phyloP scores from a whole-genome alignment of 306 rosid species.

The Trifolium pratense region DNA sequence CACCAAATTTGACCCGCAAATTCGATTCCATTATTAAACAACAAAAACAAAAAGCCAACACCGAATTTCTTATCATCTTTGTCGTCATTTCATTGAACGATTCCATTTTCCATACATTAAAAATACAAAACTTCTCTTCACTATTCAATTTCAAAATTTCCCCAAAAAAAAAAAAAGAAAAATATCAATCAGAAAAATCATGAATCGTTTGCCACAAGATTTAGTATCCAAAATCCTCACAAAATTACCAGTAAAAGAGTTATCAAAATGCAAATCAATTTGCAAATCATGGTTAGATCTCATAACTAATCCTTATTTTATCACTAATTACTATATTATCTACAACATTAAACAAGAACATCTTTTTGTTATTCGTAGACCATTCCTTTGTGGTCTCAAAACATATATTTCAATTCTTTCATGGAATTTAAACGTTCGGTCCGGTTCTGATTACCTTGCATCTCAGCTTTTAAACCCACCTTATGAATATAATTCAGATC shows the following conservation, averaged over 20 bases:
- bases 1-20: neutral
- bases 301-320: slow-evolving; percentile 34
- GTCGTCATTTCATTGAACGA: neutral
- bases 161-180: no score
- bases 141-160: neutral
- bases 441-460: no score
- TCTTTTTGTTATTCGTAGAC: slow-evolving; percentile 39
- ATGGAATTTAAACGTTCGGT: neutral
- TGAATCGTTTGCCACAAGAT: slow-evolving; percentile 40
- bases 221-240: slow-evolving; percentile 38
- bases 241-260: slow-evolving; percentile 30
- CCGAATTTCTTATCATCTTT: neutral
- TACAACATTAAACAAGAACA: slow-evolving; percentile 1
- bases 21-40: neutral
- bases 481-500: slow-evolving; percentile 31
- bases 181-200: neutral
- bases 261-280: slow-evolving; percentile 22
- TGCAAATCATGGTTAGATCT: slow-evolving; percentile 44
- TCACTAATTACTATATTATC: slow-evolving; percentile 5
- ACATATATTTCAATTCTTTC: slow-evolving; percentile 33
- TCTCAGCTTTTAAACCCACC: slow-evolving; percentile 23
- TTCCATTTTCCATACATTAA: neutral
- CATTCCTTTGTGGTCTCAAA: slow-evolving; percentile 34
- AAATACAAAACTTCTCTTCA: neutral
- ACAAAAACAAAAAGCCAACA: neutral